phyloP scores from a whole-genome alignment of 2,329 filamentous ascomycete species.

The Ophiosphaerella narmari region DNA sequence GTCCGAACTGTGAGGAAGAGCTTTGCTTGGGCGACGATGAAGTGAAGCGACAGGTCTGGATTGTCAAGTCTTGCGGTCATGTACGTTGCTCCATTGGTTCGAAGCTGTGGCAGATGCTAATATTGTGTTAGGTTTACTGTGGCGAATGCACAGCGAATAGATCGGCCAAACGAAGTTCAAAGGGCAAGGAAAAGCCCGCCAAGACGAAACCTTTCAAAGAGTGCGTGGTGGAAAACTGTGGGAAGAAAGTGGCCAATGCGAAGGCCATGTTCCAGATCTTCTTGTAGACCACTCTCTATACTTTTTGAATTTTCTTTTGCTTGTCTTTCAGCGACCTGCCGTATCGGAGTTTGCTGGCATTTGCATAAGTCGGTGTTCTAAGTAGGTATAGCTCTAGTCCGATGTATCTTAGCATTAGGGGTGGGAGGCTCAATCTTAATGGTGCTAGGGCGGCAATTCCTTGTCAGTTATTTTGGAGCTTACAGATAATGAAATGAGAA shows the following conservation, averaged over 20 bases:
- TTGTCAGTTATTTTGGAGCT: too few relatives aligned
- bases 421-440: too few relatives aligned
- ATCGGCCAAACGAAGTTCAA: constrained; percentile 41
- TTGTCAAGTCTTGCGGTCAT: constrained; percentile 88
- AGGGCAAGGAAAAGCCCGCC: constrained; percentile 44
- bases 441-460: too few relatives aligned
- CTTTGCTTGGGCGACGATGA: constrained; percentile 72
- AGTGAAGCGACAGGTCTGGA: constrained; percentile 86
- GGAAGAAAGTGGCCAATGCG: constrained; percentile 37
- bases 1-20: constrained; percentile 85
- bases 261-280: constrained; percentile 50
- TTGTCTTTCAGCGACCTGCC: neutral
- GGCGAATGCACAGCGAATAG: constrained; percentile 55
- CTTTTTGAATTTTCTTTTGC: neutral
- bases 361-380: constrained; percentile 24
- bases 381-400: too few relatives aligned
- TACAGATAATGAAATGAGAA: too few relatives aligned
- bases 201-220: constrained; percentile 48
- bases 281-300: constrained; percentile 25
- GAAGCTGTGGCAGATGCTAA: neutral
- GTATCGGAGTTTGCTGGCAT: constrained; percentile 12
- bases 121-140: constrained; percentile 55
- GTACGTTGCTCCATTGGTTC: constrained; percentile 58
- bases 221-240: constrained; percentile 54
- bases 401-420: too few relatives aligned